phyloP scores from a whole-genome alignment of 2,329 filamentous ascomycete species.

The Coniochaeta hoffmannii region DNA sequence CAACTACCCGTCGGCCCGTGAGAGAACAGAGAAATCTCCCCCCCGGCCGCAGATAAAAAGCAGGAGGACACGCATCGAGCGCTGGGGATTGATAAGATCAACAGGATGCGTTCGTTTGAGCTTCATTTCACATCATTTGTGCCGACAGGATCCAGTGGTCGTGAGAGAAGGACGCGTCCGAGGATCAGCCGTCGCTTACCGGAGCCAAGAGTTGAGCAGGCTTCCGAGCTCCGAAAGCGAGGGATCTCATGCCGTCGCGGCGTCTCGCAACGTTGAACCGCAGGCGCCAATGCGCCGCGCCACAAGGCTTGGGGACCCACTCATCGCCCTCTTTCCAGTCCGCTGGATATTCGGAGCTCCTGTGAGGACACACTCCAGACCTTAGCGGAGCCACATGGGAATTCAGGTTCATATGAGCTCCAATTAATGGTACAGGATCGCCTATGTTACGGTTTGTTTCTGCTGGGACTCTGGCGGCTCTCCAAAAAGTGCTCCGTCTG shows the following conservation, averaged over 20 bases:
- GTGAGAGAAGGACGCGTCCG: neutral
- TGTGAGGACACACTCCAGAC: neutral
- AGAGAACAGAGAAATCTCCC: neutral
- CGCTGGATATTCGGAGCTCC: neutral
- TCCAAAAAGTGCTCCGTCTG: neutral
- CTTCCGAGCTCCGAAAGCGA: neutral
- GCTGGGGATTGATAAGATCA: neutral
- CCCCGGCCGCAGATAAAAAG: neutral
- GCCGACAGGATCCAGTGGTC: neutral
- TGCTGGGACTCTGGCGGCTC: neutral
- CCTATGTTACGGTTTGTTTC: neutral
- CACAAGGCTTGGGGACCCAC: neutral
- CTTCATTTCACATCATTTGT: constrained; percentile 2
- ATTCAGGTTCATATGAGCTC: neutral
- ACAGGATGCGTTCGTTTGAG: neutral
- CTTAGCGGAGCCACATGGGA: neutral
- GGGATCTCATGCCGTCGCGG: constrained; percentile 1
- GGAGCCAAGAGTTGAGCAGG: neutral
- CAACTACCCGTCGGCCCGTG: neutral
- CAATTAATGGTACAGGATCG: neutral
- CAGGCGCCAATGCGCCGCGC: neutral
- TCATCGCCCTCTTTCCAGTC: neutral
- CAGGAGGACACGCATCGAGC: neutral
- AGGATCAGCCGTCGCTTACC: neutral
- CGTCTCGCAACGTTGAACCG: neutral